phyloP scores from a whole-genome alignment of 169 alveolate genomes.

The Cryptosporidium meleagridis region DNA sequence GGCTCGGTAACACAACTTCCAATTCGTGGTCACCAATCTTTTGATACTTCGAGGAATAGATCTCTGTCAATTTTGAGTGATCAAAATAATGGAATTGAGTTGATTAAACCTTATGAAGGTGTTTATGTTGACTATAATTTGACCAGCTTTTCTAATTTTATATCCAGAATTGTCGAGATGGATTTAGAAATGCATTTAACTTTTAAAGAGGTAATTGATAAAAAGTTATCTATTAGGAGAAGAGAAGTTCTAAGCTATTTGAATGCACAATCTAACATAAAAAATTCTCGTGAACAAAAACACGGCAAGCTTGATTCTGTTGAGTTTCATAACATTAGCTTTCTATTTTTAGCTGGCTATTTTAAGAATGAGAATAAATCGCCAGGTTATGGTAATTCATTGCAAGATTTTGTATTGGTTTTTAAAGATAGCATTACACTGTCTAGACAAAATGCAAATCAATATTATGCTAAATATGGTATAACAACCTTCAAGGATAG shows the following conservation, averaged over 20 bases:
- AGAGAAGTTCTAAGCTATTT: background rate
- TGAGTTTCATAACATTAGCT: conserved; percentile 25
- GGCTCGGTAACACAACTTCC: background rate
- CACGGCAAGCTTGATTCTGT: background rate
- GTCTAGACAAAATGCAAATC: conserved; percentile 46
- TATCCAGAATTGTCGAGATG: conserved; percentile 67
- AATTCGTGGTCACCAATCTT: conserved; percentile 12
- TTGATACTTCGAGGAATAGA: background rate
- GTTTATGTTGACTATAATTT: conserved; percentile 31
- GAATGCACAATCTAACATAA: background rate
- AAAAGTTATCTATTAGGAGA: background rate
- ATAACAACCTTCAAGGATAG: conserved; percentile 56
- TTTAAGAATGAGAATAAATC: background rate
- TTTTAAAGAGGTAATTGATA: conserved; percentile 1
- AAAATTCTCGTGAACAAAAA: background rate
- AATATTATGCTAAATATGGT: conserved; percentile 64
- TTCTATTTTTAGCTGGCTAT: conserved; percentile 53
- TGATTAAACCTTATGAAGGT: conserved; percentile 47
- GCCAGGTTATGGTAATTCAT: background rate
- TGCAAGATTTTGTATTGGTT: conserved; percentile 3
- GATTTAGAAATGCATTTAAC: conserved; percentile 56
- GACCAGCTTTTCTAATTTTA: conserved; percentile 39
- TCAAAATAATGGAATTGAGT: background rate
- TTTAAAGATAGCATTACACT: conserved; percentile 38
- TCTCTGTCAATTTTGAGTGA: conserved; percentile 1